Evolutionary conservation across 176 grass and related monocot genomes (phyloP), one percentile per base, ranked within the genome.

Genomic region (Zizania latifolia): DNA sequence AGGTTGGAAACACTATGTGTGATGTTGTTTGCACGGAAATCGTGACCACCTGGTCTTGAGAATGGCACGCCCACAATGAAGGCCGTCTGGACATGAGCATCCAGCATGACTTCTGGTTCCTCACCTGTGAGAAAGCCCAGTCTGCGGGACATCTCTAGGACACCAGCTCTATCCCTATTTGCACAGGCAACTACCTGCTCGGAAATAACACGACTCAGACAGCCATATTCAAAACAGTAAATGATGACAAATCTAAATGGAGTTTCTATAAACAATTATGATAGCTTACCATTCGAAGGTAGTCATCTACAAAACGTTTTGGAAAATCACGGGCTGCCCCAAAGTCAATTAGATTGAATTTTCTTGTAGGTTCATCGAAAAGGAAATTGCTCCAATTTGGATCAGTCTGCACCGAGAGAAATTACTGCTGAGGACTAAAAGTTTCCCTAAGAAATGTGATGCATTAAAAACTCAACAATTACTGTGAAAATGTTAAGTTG

Each of bases 341-440:
- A 50, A 98, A 98, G 74, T 98, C 94, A 33, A 98, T 98, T 46
- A 98, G 87, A 85, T 93, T 98, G 58, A 93, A 90, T 61, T 74
- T 84, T 68, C 64, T 92, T 65, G 75, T 62, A 68, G 78, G 45
- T 38, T 93, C 91, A 60, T 98, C 75, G 33, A 86, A 98, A 33
- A 98, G 78, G 60, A 98, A 98, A 74, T 98, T 94, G 67, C 94
- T 86, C 94, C 94, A 98, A 77, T 94, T 94, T 63, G 94, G 94
- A 93, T 98, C 94, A 37, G 94, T 98, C 94, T 98, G 94, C 81
- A 79, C 65, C 61, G 53, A 68, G 81, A 50, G 27, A 62, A 53
- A n/a, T 53, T 22, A 22, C 48, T 53, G n/a, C 0, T 22, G 7
- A 10, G 48, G n/a, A 53, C 2, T 53, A 45, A 53, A 17, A 53